Percentiles rank a stretch among this genome's conserved stretches.
Evolutionary conservation across 441 rosid species (phyloP).

Genomic region (Syzygium malaccense): DNA sequence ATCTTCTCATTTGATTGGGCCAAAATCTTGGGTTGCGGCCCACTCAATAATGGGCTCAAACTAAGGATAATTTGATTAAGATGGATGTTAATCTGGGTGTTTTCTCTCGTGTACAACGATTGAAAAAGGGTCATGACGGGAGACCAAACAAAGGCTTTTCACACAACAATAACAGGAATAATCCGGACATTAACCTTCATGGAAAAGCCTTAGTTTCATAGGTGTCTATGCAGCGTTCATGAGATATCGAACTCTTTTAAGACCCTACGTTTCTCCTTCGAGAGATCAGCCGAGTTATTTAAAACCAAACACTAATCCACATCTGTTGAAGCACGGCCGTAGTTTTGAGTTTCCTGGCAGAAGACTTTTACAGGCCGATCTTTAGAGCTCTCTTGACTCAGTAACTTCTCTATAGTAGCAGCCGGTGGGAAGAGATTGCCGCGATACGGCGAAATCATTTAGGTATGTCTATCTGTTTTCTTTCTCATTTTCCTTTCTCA

Average conservation of each 20-base stretch:
- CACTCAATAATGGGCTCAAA: background rate
- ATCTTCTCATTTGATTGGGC: background rate
- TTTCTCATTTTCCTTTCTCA: background rate
- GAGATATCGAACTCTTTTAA: background rate
- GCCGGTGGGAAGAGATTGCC: background rate
- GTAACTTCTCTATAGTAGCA: background rate
- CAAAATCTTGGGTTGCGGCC: background rate
- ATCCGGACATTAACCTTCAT: background rate
- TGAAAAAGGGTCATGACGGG: background rate
- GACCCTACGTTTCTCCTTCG: background rate
- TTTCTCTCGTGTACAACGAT: background rate
- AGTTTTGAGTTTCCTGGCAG: background rate
- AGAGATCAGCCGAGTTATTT: background rate
- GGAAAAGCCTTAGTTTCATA: background rate
- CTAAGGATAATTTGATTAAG: background rate
- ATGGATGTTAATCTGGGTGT: background rate
- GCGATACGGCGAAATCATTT: background rate
- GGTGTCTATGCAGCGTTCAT: background rate
- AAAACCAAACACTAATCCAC: background rate
- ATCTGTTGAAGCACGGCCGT: background rate
- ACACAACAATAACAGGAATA: background rate
- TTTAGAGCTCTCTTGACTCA: background rate
- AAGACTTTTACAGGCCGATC: background rate
- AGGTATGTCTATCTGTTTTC: background rate
- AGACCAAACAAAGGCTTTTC: background rate